Evolutionary conservation across 495 filamentous ascomycete species (phyloP), one percentile per base, ranked within the genome.

Genomic region (Elaphomyces granulatus): DNA sequence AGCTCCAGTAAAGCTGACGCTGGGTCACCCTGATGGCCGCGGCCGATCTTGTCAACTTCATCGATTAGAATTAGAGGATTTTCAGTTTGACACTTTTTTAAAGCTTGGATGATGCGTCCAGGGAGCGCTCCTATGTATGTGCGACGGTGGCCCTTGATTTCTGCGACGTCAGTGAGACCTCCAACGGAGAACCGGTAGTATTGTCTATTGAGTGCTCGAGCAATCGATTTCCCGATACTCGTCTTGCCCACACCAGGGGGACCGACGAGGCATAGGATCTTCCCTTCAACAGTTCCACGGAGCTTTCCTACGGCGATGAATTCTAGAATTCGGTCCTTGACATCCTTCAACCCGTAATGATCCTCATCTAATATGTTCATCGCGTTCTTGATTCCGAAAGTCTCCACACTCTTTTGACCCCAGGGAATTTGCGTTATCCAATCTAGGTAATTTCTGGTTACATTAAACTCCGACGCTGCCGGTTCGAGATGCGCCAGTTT

Each of bases 1-100:
- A 99, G 65, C 53, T 99, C 92, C 10, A 99, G 71, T 35, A 99
- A 69, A 21, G 92, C 90, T 30, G 88, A 95, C 2, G 92, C 83
- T 15, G 92, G 92, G 46, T 99, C 92, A 38, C 92, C 92, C 59
- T 94, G 88, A 50, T 95, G 84, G 2, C 88, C 92, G 28, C 83
- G 75, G 8, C 92, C 88, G 55, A 99, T 87, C 64, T 99, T 99
- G 65, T 99, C 92, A 36, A 99, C 69, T 56, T 99, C 92, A 56
- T 99, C 92, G 50, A 99, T 95, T 34, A 99, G 63, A 44, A 99
- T 84, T 35, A 99, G 62, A 32, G 92, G 92, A 55, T 99, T 99
- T 55, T 96, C 92, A 0, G 92, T 96, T 56, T 96, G 87, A 59
- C 90, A 95, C 58, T 96, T 96, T 75, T 99, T 99, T 41, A 99